Evolutionary conservation across 306 rosid genomes (phyloP).

Genomic region (Pyrus pyrifolia): DNA sequence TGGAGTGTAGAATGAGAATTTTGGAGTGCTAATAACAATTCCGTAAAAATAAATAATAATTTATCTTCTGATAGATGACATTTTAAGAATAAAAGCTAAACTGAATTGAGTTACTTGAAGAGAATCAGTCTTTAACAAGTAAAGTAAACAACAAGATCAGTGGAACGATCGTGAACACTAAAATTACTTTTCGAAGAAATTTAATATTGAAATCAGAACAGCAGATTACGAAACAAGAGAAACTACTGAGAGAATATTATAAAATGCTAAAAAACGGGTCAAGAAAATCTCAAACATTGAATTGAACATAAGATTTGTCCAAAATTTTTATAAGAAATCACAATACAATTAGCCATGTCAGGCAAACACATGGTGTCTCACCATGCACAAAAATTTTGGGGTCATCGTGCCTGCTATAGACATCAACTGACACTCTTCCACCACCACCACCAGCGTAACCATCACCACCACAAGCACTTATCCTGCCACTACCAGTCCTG

Average conservation of each 20-base stretch:
- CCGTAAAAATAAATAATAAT: neutral
- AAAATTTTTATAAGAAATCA: neutral
- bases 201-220: neutral
- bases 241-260: neutral
- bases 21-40: no score
- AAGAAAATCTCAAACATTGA: neutral
- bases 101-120: neutral
- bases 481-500: constrained; percentile 58
- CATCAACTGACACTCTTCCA: constrained; percentile 58
- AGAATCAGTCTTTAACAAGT: neutral
- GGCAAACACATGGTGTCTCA: constrained; percentile 22
- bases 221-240: neutral
- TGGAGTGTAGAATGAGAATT: no score
- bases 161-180: neutral
- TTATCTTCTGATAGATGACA: neutral
- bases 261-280: neutral
- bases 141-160: neutral
- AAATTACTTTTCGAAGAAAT: neutral
- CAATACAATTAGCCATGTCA: neutral
- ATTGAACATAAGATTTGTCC: neutral
- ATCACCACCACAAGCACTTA: constrained; percentile 61
- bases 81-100: neutral
- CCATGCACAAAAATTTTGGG: constrained; percentile 52
- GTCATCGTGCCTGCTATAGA: constrained; percentile 56
- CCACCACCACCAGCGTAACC: constrained; percentile 64